phyloP scores from a whole-genome alignment of 2,329 filamentous ascomycete species.

The Hypoxylon sp. region DNA sequence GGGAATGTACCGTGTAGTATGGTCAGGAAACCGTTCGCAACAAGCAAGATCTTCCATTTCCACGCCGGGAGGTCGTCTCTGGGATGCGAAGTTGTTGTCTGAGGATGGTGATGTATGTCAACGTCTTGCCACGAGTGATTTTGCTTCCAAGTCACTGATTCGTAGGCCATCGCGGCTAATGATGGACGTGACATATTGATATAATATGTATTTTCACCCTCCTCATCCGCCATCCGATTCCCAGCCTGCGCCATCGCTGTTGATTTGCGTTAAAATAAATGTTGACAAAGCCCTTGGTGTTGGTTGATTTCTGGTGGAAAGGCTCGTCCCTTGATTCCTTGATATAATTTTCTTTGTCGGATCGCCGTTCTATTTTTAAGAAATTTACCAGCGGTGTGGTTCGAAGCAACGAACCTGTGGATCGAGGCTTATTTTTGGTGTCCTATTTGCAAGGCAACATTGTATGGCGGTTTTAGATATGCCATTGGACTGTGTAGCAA shows the following conservation, averaged over 20 bases:
- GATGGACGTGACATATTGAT: not conserved
- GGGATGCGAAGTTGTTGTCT: not conserved
- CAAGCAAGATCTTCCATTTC: constrained; percentile 45
- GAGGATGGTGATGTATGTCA: not conserved
- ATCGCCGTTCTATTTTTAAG: not conserved
- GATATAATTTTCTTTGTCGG: not conserved
- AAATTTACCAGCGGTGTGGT: not conserved
- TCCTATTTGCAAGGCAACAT: not conserved
- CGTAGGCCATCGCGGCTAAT: not conserved
- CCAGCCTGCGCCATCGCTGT: not conserved
- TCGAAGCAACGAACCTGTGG: not conserved
- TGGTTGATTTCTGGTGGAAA: not conserved
- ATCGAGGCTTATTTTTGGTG: not conserved
- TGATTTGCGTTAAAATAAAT: not conserved
- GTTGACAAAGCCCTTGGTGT: not conserved
- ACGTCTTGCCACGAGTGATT: not conserved
- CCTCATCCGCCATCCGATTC: not conserved
- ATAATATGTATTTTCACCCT: not conserved
- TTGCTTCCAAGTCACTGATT: not conserved
- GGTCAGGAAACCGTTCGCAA: constrained; percentile 44
- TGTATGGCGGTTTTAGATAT: not conserved
- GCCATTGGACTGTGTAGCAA: not conserved
- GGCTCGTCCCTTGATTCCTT: not conserved
- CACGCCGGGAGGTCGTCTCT: constrained; percentile 39
- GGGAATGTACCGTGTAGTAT: constrained; percentile 44